A percentile compares a stretch with the other conserved stretches of the same genome.
phyloP scores from a whole-genome alignment of 2,329 filamentous ascomycete genomes.

The Claviceps sp. region DNA sequence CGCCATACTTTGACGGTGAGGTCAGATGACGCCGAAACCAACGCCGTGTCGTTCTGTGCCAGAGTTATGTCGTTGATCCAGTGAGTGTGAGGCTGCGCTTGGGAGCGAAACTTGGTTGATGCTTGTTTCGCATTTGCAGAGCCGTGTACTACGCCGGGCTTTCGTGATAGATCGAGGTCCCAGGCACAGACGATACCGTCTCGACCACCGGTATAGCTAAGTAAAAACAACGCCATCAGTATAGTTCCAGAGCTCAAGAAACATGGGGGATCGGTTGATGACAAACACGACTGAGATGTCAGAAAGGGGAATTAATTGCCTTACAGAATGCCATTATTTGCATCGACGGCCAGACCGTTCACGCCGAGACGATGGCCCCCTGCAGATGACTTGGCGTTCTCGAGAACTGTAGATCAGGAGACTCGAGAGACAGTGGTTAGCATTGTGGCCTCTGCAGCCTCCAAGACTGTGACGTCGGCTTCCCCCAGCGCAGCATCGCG shows the following conservation, averaged over 20 bases:
- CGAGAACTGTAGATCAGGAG: constrained; percentile 33
- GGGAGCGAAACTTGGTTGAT: constrained; percentile 44
- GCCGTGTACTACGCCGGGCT: constrained; percentile 14
- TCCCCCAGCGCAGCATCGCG: neutral
- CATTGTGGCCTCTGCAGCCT: neutral
- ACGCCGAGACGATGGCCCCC: constrained; percentile 88
- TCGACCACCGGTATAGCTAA: constrained; percentile 85
- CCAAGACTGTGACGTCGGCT: no score
- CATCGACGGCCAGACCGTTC: constrained; percentile 84
- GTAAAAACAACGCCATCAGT: neutral
- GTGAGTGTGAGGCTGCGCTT: constrained; percentile 70
- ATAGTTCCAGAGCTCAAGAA: neutral
- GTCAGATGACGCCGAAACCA: constrained; percentile 88
- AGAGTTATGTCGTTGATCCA: constrained; percentile 92
- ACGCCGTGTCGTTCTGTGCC: constrained; percentile 60
- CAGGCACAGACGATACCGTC: constrained; percentile 94
- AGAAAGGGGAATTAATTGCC: constrained; percentile 17
- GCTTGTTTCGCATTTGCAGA: constrained; percentile 18
- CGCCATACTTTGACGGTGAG: constrained; percentile 89
- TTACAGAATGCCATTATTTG: constrained; percentile 73
- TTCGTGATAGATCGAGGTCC: constrained; percentile 46
- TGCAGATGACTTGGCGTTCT: constrained; percentile 41
- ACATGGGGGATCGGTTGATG: neutral
- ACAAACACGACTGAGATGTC: neutral
- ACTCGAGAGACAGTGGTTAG: neutral